These are phyloP conservation scores for Jatropha curcas DNA, from an alignment of 345 rosid species.

Conservation along the genomic window DNA sequence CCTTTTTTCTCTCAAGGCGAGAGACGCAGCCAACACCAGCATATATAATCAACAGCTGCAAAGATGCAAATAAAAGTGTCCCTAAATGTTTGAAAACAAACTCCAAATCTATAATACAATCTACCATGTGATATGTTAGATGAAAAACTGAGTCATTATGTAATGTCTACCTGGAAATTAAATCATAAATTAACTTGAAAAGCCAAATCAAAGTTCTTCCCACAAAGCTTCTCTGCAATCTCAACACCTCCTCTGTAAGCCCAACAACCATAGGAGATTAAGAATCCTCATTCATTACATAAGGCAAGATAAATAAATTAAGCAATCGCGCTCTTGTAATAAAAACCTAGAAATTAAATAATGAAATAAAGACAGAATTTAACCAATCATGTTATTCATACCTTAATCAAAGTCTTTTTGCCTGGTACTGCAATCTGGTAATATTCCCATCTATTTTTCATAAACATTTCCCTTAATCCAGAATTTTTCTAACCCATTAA, in stretches of 20 bases:
- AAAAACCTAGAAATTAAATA: not conserved
- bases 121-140: not conserved
- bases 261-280: constrained; percentile 30
- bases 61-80: constrained; percentile 18
- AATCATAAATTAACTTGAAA: constrained; percentile 86
- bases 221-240: constrained; percentile 85
- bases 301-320: not conserved
- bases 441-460: not conserved
- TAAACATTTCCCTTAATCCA: not conserved
- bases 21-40: constrained; percentile 97
- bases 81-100: constrained; percentile 3
- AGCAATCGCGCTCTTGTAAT: not conserved
- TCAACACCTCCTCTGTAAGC: constrained; percentile 77
- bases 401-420: not conserved
- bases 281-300: not conserved
- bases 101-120: constrained; percentile 1
- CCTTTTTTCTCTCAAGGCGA: constrained; percentile 90
- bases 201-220: constrained; percentile 93
- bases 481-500: not conserved
- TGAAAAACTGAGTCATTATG: constrained; percentile 2
- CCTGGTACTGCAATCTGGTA: not conserved
- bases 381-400: no score
- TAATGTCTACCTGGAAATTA: constrained; percentile 68
- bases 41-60: constrained; percentile 92
- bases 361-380: not conserved